A percentile compares a stretch with the other conserved stretches of the same genome.
Conservation (phyloP, 345 rosid genomes). For the Populus euphratica region DNA sequence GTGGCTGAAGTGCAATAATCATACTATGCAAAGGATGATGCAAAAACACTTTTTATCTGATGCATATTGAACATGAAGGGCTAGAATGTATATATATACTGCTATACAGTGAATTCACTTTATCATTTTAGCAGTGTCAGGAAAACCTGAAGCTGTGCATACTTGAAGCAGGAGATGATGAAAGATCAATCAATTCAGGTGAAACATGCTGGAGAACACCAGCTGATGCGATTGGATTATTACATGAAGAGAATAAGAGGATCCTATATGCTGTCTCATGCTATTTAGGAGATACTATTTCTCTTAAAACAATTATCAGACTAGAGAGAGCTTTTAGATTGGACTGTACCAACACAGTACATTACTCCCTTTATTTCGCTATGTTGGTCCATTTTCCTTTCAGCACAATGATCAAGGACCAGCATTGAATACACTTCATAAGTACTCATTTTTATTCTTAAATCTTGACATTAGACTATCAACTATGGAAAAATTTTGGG, state of each 20-base stretch:
- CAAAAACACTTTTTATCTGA: background rate
- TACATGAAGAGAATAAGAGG: background rate
- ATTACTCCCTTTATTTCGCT: background rate
- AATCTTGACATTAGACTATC: background rate
- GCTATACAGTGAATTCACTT: background rate
- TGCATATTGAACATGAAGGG: background rate
- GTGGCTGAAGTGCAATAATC: constrained; percentile 9
- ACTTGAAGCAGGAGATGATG: background rate
- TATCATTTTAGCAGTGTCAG: background rate
- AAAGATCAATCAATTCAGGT: background rate
- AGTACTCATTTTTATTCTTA: background rate
- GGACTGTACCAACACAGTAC: background rate
- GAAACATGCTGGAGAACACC: background rate
- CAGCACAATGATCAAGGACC: background rate
- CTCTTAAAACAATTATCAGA: background rate
- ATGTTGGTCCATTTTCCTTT: background rate
- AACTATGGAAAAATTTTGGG: background rate
- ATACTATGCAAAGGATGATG: constrained; percentile 10
- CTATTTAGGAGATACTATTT: background rate
- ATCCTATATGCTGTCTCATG: no score
- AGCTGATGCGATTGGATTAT: background rate
- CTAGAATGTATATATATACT: background rate
- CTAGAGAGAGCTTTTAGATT: background rate
- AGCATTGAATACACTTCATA: background rate
- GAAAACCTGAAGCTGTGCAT: background rate